Percentiles rank a stretch among this genome's conserved stretches.
These are phyloP conservation scores for Jaapia argillacea DNA, from an alignment of 768 basidiomycete species.

Conservation along the genomic window DNA sequence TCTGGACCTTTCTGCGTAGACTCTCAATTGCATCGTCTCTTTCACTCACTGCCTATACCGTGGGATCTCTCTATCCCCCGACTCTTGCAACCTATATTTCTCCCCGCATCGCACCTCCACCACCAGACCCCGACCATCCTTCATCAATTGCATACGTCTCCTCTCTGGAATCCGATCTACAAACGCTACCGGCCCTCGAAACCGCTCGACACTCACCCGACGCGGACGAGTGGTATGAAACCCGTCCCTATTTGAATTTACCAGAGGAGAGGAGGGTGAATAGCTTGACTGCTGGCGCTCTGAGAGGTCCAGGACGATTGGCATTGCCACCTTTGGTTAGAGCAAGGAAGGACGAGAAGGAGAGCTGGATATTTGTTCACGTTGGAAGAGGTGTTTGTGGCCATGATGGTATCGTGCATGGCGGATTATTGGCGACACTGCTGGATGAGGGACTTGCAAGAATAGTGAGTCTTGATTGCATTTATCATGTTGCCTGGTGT, in stretches of 20 bases:
- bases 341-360: conserved; percentile 63
- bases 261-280: conserved; percentile 73
- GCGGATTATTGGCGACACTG: conserved; percentile 83
- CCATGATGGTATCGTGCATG: conserved; percentile 92
- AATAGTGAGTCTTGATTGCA: conserved; percentile 41
- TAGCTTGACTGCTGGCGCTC: conserved; percentile 72
- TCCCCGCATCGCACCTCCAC: conserved; percentile 69
- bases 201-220: conserved; percentile 39
- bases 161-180: conserved; percentile 58
- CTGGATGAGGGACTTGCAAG: conserved; percentile 80
- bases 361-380: conserved; percentile 65
- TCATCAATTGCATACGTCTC: conserved; percentile 49
- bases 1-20: background rate
- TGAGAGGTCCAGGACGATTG: conserved; percentile 83
- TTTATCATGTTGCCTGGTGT: background rate
- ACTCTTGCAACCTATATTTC: conserved; percentile 55
- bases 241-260: conserved; percentile 59
- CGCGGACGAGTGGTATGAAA: conserved; percentile 62
- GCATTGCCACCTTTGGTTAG: conserved; percentile 74
- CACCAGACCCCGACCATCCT: conserved; percentile 45
- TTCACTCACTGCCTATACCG: conserved; percentile 25
- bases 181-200: conserved; percentile 49
- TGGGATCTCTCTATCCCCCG: conserved; percentile 67
- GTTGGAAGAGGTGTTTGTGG: conserved; percentile 84
- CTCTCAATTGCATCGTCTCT: background rate